phyloP scores from a whole-genome alignment of 139 green algal genomes.

The Asterochloris erici region DNA sequence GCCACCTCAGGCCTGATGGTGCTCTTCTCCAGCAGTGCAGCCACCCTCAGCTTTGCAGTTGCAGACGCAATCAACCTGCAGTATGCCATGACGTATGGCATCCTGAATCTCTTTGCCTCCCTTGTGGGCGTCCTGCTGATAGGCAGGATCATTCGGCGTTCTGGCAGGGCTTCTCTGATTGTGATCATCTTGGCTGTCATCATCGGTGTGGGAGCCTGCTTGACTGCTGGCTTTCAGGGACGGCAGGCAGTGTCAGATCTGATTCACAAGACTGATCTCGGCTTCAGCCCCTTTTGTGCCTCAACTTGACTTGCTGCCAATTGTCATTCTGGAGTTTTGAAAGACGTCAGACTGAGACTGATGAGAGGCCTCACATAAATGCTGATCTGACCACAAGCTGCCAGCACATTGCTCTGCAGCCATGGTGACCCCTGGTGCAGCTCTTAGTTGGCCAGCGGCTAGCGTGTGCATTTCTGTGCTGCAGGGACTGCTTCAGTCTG shows the following conservation, averaged over 20 bases:
- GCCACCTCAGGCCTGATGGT: constrained; percentile 47
- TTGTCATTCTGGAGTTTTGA: no score
- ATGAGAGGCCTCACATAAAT: no score
- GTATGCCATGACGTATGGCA: constrained; percentile 23
- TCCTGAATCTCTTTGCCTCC: background rate
- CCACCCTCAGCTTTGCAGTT: constrained; percentile 31
- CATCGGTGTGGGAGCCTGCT: constrained; percentile 22
- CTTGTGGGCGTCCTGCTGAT: constrained; percentile 11
- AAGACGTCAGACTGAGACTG: no score
- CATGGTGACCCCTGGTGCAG: no score
- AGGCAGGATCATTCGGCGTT: constrained; percentile 6
- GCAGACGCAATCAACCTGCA: constrained; percentile 25
- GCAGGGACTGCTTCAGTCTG: no score
- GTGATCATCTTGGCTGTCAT: constrained; percentile 29
- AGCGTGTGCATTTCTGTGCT: no score
- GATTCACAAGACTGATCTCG: background rate
- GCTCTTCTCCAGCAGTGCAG: constrained; percentile 36
- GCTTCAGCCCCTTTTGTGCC: constrained; percentile 14
- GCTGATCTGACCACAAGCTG: no score
- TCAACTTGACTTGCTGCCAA: no score
- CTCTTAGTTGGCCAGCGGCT: no score
- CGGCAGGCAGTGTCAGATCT: constrained; percentile 13
- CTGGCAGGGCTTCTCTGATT: constrained; percentile 24
- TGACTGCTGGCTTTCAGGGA: constrained; percentile 24
- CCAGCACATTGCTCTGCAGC: no score